A percentile compares a stretch with the other conserved stretches of the same genome.
These are phyloP conservation scores for Yamadazyma buinensis DNA, from an alignment of 1,139 yeast genomes.

Conservation along the genomic window DNA sequence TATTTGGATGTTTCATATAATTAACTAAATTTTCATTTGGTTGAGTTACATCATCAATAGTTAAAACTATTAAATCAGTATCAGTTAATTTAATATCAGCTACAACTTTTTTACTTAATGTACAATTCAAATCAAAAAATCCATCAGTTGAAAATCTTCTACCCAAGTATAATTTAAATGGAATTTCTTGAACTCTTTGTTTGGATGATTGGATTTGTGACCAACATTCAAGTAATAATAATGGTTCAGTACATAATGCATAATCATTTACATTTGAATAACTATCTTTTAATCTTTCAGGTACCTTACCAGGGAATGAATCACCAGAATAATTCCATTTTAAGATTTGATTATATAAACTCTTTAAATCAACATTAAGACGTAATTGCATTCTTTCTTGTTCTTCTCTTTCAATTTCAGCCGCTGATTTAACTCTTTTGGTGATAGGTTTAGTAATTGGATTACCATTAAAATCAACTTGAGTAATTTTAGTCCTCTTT, in stretches of 20 bases:
- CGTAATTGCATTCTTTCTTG: conserved; percentile 79
- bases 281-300: conserved; percentile 35
- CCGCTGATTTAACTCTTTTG: conserved; percentile 14
- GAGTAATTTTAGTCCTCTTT: conserved; percentile 32
- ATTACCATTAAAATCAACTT: conserved; percentile 36
- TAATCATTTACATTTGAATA: conserved; percentile 65
- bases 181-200: conserved; percentile 56
- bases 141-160: conserved; percentile 81
- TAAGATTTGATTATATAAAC: conserved; percentile 66
- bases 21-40: conserved; percentile 16
- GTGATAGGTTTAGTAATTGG: conserved; percentile 18
- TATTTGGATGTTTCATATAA: conserved; percentile 24
- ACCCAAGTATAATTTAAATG: conserved; percentile 70
- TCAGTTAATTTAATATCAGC: conserved; percentile 61
- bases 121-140: conserved; percentile 85
- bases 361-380: conserved; percentile 72
- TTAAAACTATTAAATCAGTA: conserved; percentile 71
- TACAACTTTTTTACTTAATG: conserved; percentile 53
- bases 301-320: conserved; percentile 57
- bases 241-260: conserved; percentile 66
- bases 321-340: conserved; percentile 69
- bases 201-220: conserved; percentile 78
- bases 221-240: conserved; percentile 89
- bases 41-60: conserved; percentile 28
- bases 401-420: conserved; percentile 50